Percentiles rank a stretch among this genome's conserved stretches.
Evolutionary conservation across 352 stramenopile species (phyloP).

Genomic region (Phytophthora sp.): DNA sequence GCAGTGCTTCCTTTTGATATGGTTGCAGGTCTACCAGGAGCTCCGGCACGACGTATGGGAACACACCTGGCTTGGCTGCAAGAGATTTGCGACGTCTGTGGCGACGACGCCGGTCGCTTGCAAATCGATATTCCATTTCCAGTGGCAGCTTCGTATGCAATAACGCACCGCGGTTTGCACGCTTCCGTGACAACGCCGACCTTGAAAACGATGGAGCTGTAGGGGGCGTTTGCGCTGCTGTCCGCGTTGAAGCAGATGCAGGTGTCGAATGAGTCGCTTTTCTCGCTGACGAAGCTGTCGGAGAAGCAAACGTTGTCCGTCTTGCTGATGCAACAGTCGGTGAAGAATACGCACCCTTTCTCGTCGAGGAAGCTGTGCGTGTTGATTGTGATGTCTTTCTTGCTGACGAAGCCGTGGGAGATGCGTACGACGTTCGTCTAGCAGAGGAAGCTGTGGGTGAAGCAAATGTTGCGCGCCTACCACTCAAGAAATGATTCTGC

Average conservation of each 20-base stretch:
- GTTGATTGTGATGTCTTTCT: constrained; percentile 18
- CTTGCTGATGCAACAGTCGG: constrained; percentile 16
- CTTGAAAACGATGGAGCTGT: constrained; percentile 21
- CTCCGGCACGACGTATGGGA: constrained; percentile 55
- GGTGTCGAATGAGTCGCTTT: constrained; percentile 15
- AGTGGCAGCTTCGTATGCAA: constrained; percentile 70
- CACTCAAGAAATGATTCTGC: not conserved
- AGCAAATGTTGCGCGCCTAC: constrained; percentile 13
- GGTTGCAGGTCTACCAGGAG: constrained; percentile 64
- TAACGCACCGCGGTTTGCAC: constrained; percentile 35
- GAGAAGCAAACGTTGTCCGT: constrained; percentile 22
- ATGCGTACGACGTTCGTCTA: constrained; percentile 14
- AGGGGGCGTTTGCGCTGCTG: constrained; percentile 12
- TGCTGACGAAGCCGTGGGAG: constrained; percentile 12
- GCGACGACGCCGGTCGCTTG: constrained; percentile 54
- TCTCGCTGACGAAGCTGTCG: constrained; percentile 26
- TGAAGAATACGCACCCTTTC: constrained; percentile 17
- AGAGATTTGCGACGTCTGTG: constrained; percentile 51
- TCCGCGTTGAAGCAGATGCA: constrained; percentile 7
- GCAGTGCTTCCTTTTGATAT: constrained; percentile 87
- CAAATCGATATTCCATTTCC: constrained; percentile 62
- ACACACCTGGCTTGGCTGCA: constrained; percentile 44
- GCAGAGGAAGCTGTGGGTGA: constrained; percentile 13
- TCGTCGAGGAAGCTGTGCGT: constrained; percentile 13
- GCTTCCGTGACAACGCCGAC: constrained; percentile 34